Conservation (phyloP, 192 early-diverging fungal species). For the Backusella macrospora region DNA sequence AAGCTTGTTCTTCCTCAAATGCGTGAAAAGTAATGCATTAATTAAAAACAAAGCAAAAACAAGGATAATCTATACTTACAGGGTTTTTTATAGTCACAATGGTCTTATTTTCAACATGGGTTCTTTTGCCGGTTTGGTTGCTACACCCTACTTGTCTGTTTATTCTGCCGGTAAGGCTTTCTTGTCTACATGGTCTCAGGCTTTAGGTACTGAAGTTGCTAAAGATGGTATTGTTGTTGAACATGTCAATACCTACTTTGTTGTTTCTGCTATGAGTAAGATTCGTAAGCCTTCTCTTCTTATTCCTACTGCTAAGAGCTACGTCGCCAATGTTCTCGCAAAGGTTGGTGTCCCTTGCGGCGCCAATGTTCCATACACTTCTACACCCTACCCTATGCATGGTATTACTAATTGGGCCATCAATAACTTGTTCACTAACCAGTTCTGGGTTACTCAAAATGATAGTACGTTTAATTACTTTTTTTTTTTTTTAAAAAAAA, state of each 20-base stretch:
- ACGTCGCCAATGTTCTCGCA: constrained; percentile 70
- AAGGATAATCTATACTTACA: neutral
- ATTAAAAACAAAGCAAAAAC: neutral
- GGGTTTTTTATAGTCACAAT: constrained; percentile 45
- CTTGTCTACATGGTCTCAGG: constrained; percentile 87
- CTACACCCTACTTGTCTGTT: constrained; percentile 82
- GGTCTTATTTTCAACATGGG: constrained; percentile 94
- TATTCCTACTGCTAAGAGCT: constrained; percentile 80
- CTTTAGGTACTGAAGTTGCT: constrained; percentile 79
- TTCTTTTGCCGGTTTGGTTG: constrained; percentile 84
- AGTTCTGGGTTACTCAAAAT: constrained; percentile 61
- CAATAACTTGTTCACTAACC: constrained; percentile 58
- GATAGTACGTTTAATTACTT: constrained; percentile 35
- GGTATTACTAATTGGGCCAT: constrained; percentile 72
- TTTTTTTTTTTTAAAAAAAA: neutral
- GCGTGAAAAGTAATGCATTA: constrained; percentile 54
- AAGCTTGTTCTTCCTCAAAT: constrained; percentile 80
- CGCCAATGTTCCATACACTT: constrained; percentile 60
- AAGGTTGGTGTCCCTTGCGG: constrained; percentile 74
- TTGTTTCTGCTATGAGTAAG: constrained; percentile 93
- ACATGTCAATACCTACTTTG: constrained; percentile 96
- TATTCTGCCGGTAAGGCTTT: constrained; percentile 96
- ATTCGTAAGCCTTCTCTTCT: constrained; percentile 79
- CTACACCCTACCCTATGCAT: constrained; percentile 71
- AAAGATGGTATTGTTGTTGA: constrained; percentile 79